Evolutionary conservation across 1,284 basidiomycete genomes (phyloP).

Genomic region (Entoloma clypeatum): DNA sequence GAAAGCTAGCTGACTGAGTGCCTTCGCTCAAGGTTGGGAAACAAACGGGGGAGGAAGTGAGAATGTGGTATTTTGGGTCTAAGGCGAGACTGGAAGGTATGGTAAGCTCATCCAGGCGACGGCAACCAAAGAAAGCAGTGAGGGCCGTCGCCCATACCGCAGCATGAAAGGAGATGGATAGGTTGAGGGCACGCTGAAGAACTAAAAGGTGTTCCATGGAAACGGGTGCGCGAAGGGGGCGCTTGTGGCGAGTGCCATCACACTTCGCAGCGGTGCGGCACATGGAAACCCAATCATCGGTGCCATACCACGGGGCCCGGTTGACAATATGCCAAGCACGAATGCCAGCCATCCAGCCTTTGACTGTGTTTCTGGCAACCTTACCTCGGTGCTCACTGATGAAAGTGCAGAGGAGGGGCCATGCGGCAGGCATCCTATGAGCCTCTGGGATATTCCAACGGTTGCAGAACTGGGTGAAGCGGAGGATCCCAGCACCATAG

Average conservation of each 20-base stretch:
- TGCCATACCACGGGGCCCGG: conserved; percentile 5
- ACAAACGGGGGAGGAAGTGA: not conserved
- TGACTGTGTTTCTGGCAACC: not conserved
- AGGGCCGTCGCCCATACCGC: conserved; percentile 15
- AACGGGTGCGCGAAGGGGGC: not conserved
- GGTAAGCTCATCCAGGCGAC: conserved; percentile 22
- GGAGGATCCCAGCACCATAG: conserved; percentile 7
- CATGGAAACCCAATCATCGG: too few species aligned
- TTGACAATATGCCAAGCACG: conserved; percentile 4
- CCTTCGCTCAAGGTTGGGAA: not conserved
- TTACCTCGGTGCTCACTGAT: not conserved
- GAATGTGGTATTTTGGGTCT: conserved; percentile 15
- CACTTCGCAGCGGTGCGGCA: conserved; percentile 1
- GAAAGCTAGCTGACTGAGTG: conserved; percentile 10
- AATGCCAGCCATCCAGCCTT: conserved; percentile 4
- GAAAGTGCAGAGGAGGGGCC: conserved; percentile 1
- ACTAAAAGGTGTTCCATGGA: conserved; percentile 1
- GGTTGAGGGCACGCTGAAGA: not conserved
- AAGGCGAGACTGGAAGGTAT: conserved; percentile 13
- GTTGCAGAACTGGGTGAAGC: conserved; percentile 10
- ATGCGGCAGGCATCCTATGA: conserved; percentile 3
- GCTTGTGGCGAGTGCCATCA: not conserved
- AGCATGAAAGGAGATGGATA: conserved; percentile 10
- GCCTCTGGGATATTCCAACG: not conserved
- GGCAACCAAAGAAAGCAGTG: conserved; percentile 2